Evolutionary conservation across 2,329 filamentous ascomycete genomes (phyloP), one percentile per base, ranked within the genome.

Genomic region (Verticillium tricorpus): DNA sequence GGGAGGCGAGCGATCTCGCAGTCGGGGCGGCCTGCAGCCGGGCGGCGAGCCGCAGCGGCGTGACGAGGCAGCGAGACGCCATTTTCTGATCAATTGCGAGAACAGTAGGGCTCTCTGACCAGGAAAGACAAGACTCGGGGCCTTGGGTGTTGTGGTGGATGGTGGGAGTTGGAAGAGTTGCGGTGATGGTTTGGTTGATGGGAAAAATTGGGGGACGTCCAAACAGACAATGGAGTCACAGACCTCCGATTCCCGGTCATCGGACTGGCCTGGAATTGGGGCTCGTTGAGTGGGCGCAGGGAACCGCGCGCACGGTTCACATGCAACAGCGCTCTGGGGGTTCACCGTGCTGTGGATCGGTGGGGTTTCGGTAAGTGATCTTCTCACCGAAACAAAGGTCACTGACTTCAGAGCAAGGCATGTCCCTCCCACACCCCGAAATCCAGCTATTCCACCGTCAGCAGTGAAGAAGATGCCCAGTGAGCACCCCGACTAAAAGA

Each of bases 61-160:
- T 72, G 64, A 71, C 70, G 70, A 78, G 72, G 71, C 77, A 75
- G 65, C 80, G 76, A 69, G 78, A 78, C 62, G 77, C 78, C 79
- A 82, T 82, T 72, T 63, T 62, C 60, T 60, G 61, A 61, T 64
- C 64, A 64, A 60, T 58, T 60, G 56, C 50, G 64, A 63, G 64
- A 64, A 65, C 64, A 61, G 59, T 34, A 35, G 60, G 60, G 63
- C 40, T 58, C 61, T 65, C 63, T 65, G 64, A 65, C 31, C 63
- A 58, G 63, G 59, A 56, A 58, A 59, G 25, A 61, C 52, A 59
- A 61, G 57, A 45, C 63, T 59, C 64, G 32, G 50, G 8, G 58
- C 57, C 64, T 37, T 35, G 19, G 56, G 35, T 56, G 54, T 56
- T 52, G 45, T 52, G 45, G 45, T 52, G 45, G 45, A 52, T 52